Evolutionary conservation across 1,139 yeast species (phyloP), one percentile per base, ranked within the genome.

Genomic region (Pneumocystis jirovecii): DNA sequence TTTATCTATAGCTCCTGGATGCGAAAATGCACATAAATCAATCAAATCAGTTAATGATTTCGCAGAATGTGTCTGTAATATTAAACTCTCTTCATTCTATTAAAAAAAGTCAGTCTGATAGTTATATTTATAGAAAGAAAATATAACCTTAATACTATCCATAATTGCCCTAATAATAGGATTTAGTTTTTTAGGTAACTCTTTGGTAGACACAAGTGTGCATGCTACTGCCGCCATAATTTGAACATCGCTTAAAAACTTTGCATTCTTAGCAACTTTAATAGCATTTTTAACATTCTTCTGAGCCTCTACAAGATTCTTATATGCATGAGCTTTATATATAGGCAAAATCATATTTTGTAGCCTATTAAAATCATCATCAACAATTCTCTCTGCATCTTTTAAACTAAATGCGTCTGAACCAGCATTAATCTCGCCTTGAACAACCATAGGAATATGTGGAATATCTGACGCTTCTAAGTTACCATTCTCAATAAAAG

Each of bases 361-460:
- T 69, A 90, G 76, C 72, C 86, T 87, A 25, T 82, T 83, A 73
- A 83, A 89, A 5, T 85, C 82, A 64, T 85, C 89, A 64, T 79
- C 78, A 42, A 86, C 79, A 8, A 91, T 81, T 69, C 83, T 82
- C 67, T 86, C 87, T 0, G 97, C 97, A 70, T 83, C 83, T 60
- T 82, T 87, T 63, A 93, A 75, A 12, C 89, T 83, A 75, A 95
- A 95, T 0, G 97, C 97, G 70, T 86, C 91, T 0, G 96, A 91
- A 0, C 97, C 97, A 3, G 97, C 96, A 69, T 89, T 96, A 0
- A 85, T 80, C 73, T 93, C 98, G 45, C 98, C 98, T 74, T 89
- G 95, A 3, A 91, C 96, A 21, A 91, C 85, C 5, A 89, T 85
- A 0, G 98, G 95, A 44, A 95, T 76, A 67, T 84, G 87, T 0